Percentiles rank a stretch among this genome's conserved stretches.
Conservation (phyloP, 2,329 filamentous ascomycete species). For the Neonectria faginata region DNA sequence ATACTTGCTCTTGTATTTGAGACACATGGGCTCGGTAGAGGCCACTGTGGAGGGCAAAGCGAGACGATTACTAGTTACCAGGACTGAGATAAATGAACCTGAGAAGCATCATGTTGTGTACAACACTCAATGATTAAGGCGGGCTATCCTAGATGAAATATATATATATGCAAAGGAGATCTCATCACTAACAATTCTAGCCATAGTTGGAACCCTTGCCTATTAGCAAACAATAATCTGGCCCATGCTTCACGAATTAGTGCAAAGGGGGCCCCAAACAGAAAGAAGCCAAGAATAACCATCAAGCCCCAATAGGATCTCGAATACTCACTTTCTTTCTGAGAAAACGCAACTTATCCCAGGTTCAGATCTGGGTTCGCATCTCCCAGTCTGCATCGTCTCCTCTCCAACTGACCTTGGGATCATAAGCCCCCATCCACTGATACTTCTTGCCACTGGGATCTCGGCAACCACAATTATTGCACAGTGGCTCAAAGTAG, state of each 20-base stretch:
- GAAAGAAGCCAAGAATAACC: background rate
- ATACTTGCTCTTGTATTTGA: too few relatives aligned
- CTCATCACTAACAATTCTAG: background rate
- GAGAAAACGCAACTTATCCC: background rate
- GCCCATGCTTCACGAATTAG: background rate
- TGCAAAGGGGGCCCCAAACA: background rate
- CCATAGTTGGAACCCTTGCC: background rate
- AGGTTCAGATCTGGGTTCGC: background rate
- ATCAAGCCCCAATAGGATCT: background rate
- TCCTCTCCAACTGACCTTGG: background rate
- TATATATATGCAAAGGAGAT: background rate
- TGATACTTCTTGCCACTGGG: background rate
- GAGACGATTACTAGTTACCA: too few relatives aligned
- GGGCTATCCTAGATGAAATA: background rate
- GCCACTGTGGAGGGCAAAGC: too few relatives aligned
- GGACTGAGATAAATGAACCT: too few relatives aligned
- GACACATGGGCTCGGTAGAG: too few relatives aligned
- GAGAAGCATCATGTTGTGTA: too few relatives aligned
- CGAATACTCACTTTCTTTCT: background rate
- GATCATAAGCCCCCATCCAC: background rate
- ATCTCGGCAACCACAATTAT: background rate
- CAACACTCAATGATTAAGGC: too few relatives aligned
- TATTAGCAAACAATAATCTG: too few relatives aligned
- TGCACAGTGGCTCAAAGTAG: background rate
- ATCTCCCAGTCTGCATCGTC: background rate